Percentiles rank a stretch among this genome's conserved stretches.
These are phyloP conservation scores for Hemerocallis citrina DNA, from an alignment of 106 monocot species.

Conservation along the genomic window DNA sequence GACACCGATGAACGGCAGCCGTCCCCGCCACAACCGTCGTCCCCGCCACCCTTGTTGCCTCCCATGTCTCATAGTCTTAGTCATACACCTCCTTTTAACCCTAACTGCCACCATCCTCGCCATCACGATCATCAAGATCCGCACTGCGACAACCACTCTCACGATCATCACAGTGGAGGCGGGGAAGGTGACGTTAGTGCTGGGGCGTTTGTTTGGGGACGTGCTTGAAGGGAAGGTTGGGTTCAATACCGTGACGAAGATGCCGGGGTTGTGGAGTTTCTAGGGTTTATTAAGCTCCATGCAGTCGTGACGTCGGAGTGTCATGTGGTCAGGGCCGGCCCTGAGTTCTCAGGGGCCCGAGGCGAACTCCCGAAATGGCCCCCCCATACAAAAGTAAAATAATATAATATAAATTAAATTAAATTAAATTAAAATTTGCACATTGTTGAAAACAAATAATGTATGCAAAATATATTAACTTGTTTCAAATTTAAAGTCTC, in stretches of 20 bases:
- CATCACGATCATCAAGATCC: slow-evolving; percentile 33
- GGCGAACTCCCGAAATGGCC: no score
- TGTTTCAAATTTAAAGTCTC: no score
- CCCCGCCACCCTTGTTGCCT: slow-evolving; percentile 5
- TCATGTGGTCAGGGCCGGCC: no score
- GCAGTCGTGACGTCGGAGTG: slow-evolving; percentile 39
- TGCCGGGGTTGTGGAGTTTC: no score
- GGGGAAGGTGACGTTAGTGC: slow-evolving; percentile 7
- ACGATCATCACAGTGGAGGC: slow-evolving; percentile 37
- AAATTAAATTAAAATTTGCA: no score
- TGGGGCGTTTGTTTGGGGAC: slow-evolving; percentile 19
- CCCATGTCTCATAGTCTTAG: background rate
- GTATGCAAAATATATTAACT: no score
- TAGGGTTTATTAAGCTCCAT: slow-evolving; percentile 36
- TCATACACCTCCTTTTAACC: slow-evolving; percentile 13
- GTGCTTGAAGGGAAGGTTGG: slow-evolving; percentile 16
- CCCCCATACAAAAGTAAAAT: no score
- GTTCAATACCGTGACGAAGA: slow-evolving; percentile 18
- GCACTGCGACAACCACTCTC: slow-evolving; percentile 22
- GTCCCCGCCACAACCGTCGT: no score
- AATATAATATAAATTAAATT: no score
- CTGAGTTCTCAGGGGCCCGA: no score
- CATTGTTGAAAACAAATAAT: no score
- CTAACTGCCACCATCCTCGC: slow-evolving; percentile 20
- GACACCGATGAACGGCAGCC: background rate